A percentile compares a stretch with the other conserved stretches of the same genome.
phyloP scores from a whole-genome alignment of 225 moss, liverwort and hornwort species.

The Anthoceros angustus region DNA sequence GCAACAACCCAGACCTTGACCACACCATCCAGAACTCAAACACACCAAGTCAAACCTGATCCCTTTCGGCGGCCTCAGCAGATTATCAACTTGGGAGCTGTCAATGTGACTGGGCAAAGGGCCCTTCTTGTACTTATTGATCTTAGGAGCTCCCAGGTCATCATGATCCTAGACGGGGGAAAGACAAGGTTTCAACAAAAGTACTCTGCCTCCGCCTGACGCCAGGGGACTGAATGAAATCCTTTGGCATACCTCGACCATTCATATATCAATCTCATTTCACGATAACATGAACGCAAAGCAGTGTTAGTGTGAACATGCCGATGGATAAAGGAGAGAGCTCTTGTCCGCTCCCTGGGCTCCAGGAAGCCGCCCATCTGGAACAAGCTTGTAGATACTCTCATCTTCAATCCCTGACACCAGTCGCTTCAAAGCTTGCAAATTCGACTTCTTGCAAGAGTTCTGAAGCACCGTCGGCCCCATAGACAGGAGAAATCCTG shows the following conservation, averaged over 20 bases:
- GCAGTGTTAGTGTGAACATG: neutral
- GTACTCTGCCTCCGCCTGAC: neutral
- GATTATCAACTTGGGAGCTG: neutral
- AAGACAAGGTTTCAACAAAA: neutral
- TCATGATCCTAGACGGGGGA: neutral
- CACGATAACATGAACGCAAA: too few species aligned
- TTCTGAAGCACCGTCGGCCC: conserved; percentile 2
- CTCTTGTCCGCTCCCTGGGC: neutral
- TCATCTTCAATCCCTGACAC: neutral
- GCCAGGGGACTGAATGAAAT: neutral
- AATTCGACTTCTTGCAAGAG: neutral
- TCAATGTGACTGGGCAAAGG: conserved; percentile 3
- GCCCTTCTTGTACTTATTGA: neutral
- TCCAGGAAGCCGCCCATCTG: neutral
- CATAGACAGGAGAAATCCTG: neutral
- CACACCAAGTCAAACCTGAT: neutral
- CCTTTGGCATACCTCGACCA: too few species aligned
- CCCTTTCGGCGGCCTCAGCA: conserved; percentile 1
- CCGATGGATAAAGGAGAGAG: neutral
- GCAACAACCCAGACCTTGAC: neutral
- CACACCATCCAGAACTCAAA: neutral
- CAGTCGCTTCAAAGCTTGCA: neutral
- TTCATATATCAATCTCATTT: too few species aligned
- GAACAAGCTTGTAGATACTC: conserved; percentile 4
- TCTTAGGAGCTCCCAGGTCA: neutral